phyloP scores from a whole-genome alignment of 345 rosid genomes.

The Eucalyptus melliodora region DNA sequence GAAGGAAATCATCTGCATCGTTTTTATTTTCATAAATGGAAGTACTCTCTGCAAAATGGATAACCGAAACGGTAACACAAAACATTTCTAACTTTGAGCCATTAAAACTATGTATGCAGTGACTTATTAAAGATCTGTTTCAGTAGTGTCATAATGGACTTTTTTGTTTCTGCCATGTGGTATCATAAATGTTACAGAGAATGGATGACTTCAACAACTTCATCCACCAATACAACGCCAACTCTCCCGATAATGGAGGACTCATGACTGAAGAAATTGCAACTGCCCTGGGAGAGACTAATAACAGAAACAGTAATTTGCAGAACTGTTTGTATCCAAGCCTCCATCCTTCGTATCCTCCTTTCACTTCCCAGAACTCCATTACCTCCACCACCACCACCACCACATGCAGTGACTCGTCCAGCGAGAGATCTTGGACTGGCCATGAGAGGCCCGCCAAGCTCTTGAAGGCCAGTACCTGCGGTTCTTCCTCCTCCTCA shows the following conservation, averaged over 20 bases:
- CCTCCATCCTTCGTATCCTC: not conserved
- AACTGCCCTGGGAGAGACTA: not conserved
- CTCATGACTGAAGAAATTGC: not conserved
- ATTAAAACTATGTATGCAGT: not conserved
- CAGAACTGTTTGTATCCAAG: not conserved
- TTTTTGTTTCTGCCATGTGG: not conserved
- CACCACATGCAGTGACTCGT: not conserved
- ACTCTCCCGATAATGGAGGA: not conserved
- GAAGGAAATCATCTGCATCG: not conserved
- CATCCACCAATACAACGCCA: not conserved
- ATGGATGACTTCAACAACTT: not conserved
- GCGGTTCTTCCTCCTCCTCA: not conserved
- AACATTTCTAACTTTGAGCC: not conserved
- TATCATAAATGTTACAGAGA: not conserved
- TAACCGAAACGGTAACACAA: not conserved
- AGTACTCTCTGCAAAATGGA: not conserved
- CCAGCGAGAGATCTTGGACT: not conserved
- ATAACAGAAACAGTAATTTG: not conserved
- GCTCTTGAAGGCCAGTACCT: not conserved
- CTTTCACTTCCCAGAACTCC: not conserved
- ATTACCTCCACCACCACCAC: not conserved
- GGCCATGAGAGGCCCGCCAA: not conserved
- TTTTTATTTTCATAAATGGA: not conserved
- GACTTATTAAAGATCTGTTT: not conserved
- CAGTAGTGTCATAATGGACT: not conserved